Evolutionary conservation across 768 basidiomycete genomes (phyloP), one percentile per base, ranked within the genome.

Genomic region (Psilocybe azurescens): DNA sequence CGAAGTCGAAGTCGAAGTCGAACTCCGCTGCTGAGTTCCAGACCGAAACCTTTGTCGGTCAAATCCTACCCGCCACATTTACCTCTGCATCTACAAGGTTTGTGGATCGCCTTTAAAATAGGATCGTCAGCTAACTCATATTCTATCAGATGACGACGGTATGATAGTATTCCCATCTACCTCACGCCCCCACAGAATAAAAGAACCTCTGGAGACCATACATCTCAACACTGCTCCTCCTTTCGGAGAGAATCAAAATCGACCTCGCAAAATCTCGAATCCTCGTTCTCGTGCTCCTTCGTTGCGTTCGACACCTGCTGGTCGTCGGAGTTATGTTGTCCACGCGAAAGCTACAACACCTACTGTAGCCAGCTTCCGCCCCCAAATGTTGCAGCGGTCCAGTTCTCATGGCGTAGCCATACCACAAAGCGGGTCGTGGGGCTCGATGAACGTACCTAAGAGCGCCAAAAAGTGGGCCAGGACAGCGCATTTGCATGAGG

Each of bases 401-500:
- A 81, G 72, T 62, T 86, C 85, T 2, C 78, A 80, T n/a, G 73
- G 50, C 18, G 44, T 39, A 38, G 38, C 59, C 13, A 56, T 70
- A 28, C 63, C 64, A 24, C 65, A 62, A 8, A 70, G 69, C 48
- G 71, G 59, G 38, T 72, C 69, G 53, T 75, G 60, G 69, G 72
- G 61, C 39, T 71, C 66, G 14, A 75, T 74, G 14, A 71, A 73
- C 46, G 76, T 75, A 5, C 81, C 81, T 6, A 77, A 74, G 54
- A 82, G 83, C 57, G 81, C 83, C 16, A 84, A 81, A 63, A 80
- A 80, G 39, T 88, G 86, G 83, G 89, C 89, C 20, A 77, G 86
- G 39, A 88, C 79, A 0, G 86, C 90, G 3, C 90, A 91, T 76
- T 65, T 91, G 50, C 90, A 91, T 64, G 86, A 89, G 68, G 84